Evolutionary conservation across 1,139 yeast genomes (phyloP).

Genomic region (Keqinozyma sinolaborantium): DNA sequence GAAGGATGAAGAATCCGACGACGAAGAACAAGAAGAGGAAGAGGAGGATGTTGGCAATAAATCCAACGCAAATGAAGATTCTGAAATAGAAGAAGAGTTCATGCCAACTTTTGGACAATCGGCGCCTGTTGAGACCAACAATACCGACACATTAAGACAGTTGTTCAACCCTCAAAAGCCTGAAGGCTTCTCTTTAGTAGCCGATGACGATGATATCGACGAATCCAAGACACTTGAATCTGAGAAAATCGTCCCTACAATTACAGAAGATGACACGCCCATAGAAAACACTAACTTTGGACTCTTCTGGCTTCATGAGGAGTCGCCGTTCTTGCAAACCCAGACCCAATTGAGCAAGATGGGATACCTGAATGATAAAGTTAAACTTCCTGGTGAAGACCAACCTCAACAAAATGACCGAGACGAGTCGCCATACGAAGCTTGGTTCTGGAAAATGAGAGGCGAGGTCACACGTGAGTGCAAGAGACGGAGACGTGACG

Average conservation of each 20-base stretch:
- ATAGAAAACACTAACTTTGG: constrained; percentile 30
- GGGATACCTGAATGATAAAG: constrained; percentile 23
- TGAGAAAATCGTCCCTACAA: background rate
- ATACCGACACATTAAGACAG: constrained; percentile 59
- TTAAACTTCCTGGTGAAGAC: constrained; percentile 36
- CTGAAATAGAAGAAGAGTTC: constrained; percentile 21
- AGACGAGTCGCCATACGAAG: constrained; percentile 57
- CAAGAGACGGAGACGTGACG: constrained; percentile 74
- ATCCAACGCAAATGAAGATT: constrained; percentile 5
- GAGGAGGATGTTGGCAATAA: constrained; percentile 5
- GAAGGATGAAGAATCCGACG: constrained; percentile 17
- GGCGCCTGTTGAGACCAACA: constrained; percentile 23
- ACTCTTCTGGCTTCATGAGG: constrained; percentile 76
- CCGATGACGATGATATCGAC: constrained; percentile 38
- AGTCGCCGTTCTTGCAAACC: constrained; percentile 81
- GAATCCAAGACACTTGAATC: constrained; percentile 9
- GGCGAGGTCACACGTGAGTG: constrained; percentile 78
- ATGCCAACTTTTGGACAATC: constrained; percentile 47
- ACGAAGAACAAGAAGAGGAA: constrained; percentile 8
- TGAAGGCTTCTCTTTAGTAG: constrained; percentile 27
- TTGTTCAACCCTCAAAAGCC: constrained; percentile 50
- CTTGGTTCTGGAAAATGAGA: constrained; percentile 79
- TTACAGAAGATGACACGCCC: constrained; percentile 2
- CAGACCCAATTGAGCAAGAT: constrained; percentile 75
- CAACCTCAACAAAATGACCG: constrained; percentile 30